Evolutionary conservation across 2,329 filamentous ascomycete genomes (phyloP), one percentile per base, ranked within the genome.

Genomic region (Aureobasidium sp.): DNA sequence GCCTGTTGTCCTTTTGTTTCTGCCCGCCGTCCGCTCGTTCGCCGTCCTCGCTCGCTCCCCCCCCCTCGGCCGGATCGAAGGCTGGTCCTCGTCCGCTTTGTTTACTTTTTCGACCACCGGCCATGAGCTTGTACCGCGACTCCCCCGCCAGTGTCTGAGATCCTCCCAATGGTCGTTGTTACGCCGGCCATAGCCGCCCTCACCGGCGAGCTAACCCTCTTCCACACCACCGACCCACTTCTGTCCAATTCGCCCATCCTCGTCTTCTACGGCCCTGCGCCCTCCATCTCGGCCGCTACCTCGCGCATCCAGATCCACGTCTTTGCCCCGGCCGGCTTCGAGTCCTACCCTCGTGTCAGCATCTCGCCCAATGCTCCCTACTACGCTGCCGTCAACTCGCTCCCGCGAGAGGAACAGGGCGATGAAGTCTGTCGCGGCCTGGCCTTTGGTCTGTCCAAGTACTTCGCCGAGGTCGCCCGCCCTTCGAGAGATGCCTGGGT

Each of bases 301-400:
- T 96, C 93, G 64, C 88, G 94, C 74, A 92, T 97, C 67, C 93
- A 97, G 77, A 84, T 94, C 65, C 94, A 97, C 74, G 84, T 99
- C 74, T 90, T 95, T 76, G 89, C 89, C 63, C 85, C 90, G 2
- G 92, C 90, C 65, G 94, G 94, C 66, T 87, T 95, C 67, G 88
- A 90, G 70, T 93, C 88, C 67, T 99, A 93, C 72, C 86, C 89
- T 62, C 90, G 93, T 68, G 84, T 99, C 66, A 95, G 93, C 63
- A 87, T 97, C 65, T 95, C 93, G 25, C 94, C 94, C 46, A 95
- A 89, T 69, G 96, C 93, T 49, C 85, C 90, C 55, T 88, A 95
- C 69, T 97, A 97, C 74, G 83, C 85, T 66, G 93, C 92, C 59
- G 94, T 99, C 73, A 86, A 89, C 71, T 85, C 92, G 72, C 82